phyloP scores from a whole-genome alignment of 306 rosid species.

The Cucurbita argyrosperma region DNA sequence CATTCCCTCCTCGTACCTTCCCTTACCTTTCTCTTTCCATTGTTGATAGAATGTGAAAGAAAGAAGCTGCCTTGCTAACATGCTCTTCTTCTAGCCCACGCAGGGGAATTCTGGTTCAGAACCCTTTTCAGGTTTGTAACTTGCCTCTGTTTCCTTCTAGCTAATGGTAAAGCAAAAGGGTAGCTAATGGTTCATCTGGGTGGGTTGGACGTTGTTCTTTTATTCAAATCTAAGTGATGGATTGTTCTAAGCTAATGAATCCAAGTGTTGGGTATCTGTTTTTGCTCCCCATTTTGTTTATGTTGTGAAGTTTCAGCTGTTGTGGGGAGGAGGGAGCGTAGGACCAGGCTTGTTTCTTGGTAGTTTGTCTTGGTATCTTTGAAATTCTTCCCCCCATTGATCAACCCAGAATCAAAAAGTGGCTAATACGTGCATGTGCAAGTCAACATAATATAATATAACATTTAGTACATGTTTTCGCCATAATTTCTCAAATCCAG shows the following conservation, averaged over 20 bases:
- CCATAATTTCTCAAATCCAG: background rate
- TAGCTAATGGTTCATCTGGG: background rate
- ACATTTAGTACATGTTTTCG: background rate
- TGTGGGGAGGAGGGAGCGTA: background rate
- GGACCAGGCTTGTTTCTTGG: background rate
- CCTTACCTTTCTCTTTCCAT: background rate
- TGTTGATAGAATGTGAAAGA: background rate
- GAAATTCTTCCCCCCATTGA: background rate
- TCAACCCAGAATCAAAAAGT: background rate
- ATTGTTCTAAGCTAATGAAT: background rate
- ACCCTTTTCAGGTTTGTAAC: background rate
- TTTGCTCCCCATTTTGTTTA: background rate
- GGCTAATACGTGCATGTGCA: background rate
- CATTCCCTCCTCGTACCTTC: background rate
- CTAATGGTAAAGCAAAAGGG: background rate
- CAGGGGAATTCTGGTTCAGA: background rate
- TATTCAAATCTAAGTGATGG: background rate
- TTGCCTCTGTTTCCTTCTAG: background rate
- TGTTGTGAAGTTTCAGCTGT: background rate
- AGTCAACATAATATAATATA: background rate
- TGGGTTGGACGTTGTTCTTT: background rate
- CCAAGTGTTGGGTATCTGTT: background rate
- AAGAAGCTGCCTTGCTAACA: background rate
- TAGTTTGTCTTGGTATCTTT: background rate
- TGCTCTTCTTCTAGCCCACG: slow-evolving; percentile 1